phyloP scores from a whole-genome alignment of 768 basidiomycete genomes.

The Solioccasus polychromus region DNA sequence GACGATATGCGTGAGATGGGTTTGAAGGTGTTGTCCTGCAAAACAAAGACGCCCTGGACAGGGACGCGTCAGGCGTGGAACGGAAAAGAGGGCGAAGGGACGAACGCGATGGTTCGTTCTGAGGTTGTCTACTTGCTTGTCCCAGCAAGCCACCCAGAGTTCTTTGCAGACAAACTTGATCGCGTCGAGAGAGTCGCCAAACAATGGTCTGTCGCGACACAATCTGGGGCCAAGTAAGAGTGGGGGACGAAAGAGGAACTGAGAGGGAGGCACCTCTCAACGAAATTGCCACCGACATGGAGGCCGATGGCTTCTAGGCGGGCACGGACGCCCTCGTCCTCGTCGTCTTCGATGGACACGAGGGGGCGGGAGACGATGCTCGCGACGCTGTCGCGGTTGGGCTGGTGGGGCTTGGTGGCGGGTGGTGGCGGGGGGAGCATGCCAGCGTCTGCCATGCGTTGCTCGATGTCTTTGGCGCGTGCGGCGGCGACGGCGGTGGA shows the following conservation, averaged over 20 bases:
- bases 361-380: constrained; percentile 24
- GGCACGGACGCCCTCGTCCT: constrained; percentile 66
- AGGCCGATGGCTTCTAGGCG: constrained; percentile 81
- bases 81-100: constrained; percentile 3
- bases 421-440: constrained; percentile 54
- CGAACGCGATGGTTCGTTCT: constrained; percentile 90
- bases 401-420: constrained; percentile 33
- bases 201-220: constrained; percentile 69
- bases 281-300: constrained; percentile 83
- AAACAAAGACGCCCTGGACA: constrained; percentile 84
- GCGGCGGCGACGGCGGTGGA: constrained; percentile 73
- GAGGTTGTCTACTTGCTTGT: constrained; percentile 94
- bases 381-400: constrained; percentile 35
- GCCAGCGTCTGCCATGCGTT: constrained; percentile 78
- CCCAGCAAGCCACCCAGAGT: constrained; percentile 88
- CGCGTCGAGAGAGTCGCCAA: constrained; percentile 80
- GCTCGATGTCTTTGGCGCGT: constrained; percentile 65
- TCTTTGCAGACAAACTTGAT: constrained; percentile 98
- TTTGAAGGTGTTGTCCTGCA: constrained; percentile 90
- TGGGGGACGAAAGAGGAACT: not conserved
- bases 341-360: constrained; percentile 46
- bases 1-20: constrained; percentile 81
- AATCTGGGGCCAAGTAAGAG: constrained; percentile 50
- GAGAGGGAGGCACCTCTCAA: constrained; percentile 63
- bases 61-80: not conserved